Conservation (phyloP, 306 rosid genomes). For the Trifolium repens region DNA sequence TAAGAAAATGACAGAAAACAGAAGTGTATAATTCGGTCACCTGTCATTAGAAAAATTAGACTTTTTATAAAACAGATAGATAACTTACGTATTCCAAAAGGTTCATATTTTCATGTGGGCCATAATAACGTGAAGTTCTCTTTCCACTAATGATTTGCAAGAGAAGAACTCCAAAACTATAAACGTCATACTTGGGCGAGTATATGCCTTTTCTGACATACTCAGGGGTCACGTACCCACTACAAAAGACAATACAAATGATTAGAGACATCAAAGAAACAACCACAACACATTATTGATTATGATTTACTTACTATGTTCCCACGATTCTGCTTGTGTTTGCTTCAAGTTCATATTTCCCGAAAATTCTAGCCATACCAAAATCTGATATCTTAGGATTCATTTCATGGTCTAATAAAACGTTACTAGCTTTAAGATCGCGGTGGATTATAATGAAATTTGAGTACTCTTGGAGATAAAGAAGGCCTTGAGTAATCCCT, state of each 20-base stretch:
- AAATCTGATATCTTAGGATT: slow-evolving; percentile 71
- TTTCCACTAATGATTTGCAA: slow-evolving; percentile 75
- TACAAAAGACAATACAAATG: slow-evolving; percentile 34
- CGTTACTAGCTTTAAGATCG: slow-evolving; percentile 70
- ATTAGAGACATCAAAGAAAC: slow-evolving; percentile 7
- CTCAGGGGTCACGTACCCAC: slow-evolving; percentile 72
- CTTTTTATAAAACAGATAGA: not conserved
- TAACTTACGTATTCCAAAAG: slow-evolving; percentile 65
- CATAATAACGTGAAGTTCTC: slow-evolving; percentile 53
- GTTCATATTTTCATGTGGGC: slow-evolving; percentile 47
- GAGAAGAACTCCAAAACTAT: slow-evolving; percentile 56
- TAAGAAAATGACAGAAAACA: not conserved
- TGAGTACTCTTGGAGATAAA: slow-evolving; percentile 82
- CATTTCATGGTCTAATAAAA: slow-evolving; percentile 58
- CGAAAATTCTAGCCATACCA: slow-evolving; percentile 72
- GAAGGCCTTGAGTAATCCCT: slow-evolving; percentile 75
- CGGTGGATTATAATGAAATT: slow-evolving; percentile 70
- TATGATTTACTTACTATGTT: slow-evolving; percentile 56
- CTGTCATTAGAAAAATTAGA: not conserved
- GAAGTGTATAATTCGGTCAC: not conserved
- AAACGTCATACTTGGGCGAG: slow-evolving; percentile 57
- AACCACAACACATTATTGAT: not conserved
- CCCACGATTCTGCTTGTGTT: slow-evolving; percentile 65
- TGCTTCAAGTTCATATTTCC: slow-evolving; percentile 63
- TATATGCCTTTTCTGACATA: slow-evolving; percentile 63